Conservation (phyloP, 345 rosid species). For the Salix purpurea region DNA sequence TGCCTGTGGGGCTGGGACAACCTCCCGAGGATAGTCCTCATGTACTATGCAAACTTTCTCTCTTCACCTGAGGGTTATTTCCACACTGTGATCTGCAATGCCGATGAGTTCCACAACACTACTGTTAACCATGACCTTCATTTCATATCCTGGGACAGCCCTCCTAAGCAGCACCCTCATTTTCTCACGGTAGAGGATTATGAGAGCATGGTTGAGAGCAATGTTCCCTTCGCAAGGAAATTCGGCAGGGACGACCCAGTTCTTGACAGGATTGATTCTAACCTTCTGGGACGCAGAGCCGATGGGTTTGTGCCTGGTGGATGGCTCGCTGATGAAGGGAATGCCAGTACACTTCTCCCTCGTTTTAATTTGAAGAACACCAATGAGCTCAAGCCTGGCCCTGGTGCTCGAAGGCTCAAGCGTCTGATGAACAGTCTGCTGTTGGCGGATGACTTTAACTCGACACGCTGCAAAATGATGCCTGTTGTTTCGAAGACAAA, state of each 20-base stretch:
- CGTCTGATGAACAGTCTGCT: constrained; percentile 45
- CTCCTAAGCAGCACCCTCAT: constrained; percentile 92
- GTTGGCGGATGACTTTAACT: constrained; percentile 47
- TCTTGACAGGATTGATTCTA: constrained; percentile 77
- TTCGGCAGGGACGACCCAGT: constrained; percentile 57
- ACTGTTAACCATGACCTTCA: constrained; percentile 88
- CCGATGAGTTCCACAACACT: constrained; percentile 58
- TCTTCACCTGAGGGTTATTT: constrained; percentile 94
- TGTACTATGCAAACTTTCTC: constrained; percentile 86
- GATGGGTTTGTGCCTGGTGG: constrained; percentile 62
- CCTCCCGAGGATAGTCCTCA: constrained; percentile 71
- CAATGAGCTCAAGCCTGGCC: constrained; percentile 57
- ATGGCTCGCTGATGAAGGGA: constrained; percentile 45
- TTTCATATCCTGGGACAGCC: constrained; percentile 92
- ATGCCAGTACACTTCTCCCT: constrained; percentile 17
- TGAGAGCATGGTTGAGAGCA: constrained; percentile 65
- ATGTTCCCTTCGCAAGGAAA: constrained; percentile 82
- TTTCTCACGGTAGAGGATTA: constrained; percentile 59
- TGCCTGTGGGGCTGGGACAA: constrained; percentile 90
- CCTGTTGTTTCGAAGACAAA: constrained; percentile 1
- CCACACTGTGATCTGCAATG: constrained; percentile 87
- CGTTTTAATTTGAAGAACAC: constrained; percentile 18
- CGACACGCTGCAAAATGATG: constrained; percentile 43
- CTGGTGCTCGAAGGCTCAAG: constrained; percentile 66
- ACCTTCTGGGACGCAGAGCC: constrained; percentile 50